Base-by-base conservation (phyloP, 345 rosid species). In the Salix suchowensis region DNA sequence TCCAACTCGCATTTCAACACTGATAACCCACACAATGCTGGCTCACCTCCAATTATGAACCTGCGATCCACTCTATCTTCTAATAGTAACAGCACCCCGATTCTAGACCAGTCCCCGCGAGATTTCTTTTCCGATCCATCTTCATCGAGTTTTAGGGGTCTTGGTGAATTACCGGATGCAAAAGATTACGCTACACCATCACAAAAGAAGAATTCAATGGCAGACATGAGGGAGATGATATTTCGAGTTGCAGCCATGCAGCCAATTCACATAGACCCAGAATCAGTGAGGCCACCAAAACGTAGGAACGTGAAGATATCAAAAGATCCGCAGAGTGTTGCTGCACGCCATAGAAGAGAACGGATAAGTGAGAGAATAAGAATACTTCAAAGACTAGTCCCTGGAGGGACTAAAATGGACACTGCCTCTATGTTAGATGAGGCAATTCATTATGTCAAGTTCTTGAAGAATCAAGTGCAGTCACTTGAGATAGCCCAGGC, bases 361-460 rank as follows among this genome's bases (percentile, higher is more conserved):
- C 82, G 88, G 85, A 91, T 91, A 72, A 91, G 95, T 46, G 91
- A 91, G 83, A 82, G 85, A 61, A 89, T 91, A 12, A 81, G 92
- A 79, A 88, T 89, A 54, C 87, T 91, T 14, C 92, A 91, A 82
- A 82, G 91, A 76, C 87, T 91, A 0, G 95, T 91, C 40, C 94
- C 94, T 0, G 92, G 94, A 2, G 94, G 94, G 65, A 91, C 94
- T 44, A 91, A 88, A 81, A 91, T 89, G 94, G 94, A 91, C 81
- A 91, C 94, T 0, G 92, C 94, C 1, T 91, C 94, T 1, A 91
- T 89, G 94, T 77, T 91, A 64, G 92, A 91, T 65, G 92, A 91
- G 78, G 92, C 94, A 9, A 88, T 86, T 68, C 94, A 89, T 67
- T 91, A 91, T 67, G 88, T 91, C 36, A 91, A 91, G 87, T 91